phyloP scores from a whole-genome alignment of 2,329 filamentous ascomycete species.

The Helotiales sp. region DNA sequence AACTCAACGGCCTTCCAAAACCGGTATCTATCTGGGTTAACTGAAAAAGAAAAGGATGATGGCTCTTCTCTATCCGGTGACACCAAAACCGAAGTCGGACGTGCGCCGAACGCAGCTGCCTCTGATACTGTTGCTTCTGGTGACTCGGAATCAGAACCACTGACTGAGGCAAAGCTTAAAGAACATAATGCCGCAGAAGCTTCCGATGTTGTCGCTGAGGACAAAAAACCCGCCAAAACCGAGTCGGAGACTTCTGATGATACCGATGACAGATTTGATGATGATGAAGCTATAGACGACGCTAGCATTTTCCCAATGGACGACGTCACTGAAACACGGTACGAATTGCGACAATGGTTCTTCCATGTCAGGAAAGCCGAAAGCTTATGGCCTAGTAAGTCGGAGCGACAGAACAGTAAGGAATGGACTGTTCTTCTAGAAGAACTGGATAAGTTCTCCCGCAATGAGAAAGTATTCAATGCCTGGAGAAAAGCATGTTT shows the following conservation, averaged over 20 bases:
- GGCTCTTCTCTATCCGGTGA: background rate
- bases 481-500: background rate
- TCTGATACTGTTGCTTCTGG: background rate
- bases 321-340: background rate
- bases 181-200: background rate
- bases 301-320: background rate
- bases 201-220: background rate
- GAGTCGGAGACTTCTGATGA: conserved; percentile 5
- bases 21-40: background rate
- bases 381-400: background rate
- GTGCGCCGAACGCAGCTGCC: background rate
- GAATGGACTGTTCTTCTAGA: background rate
- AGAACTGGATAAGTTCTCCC: background rate
- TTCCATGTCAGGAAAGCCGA: conserved; percentile 1
- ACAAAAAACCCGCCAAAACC: background rate
- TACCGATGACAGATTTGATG: background rate
- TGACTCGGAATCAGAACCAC: background rate
- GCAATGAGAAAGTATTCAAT: background rate
- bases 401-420: background rate
- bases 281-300: background rate
- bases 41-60: background rate
- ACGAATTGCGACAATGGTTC: background rate
- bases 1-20: background rate
- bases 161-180: conserved; percentile 2
- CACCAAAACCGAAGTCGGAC: background rate